Conservation (phyloP, 352 stramenopile genomes). For the Phytophthora fragariaefolia region DNA sequence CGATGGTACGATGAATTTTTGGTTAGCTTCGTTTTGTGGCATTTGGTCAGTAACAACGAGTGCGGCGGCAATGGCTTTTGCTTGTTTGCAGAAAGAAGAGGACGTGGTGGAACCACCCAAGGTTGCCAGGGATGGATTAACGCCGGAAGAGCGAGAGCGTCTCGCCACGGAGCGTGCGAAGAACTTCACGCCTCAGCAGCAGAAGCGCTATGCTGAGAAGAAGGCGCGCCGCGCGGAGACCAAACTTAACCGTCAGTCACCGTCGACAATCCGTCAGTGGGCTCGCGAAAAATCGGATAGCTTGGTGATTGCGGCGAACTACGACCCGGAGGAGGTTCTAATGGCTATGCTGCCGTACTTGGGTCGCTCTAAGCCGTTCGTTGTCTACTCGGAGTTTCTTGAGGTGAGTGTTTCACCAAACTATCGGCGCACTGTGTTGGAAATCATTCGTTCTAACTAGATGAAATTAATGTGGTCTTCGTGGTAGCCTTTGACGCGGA, state of each 20-base stretch:
- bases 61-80: too few species aligned
- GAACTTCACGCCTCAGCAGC: slow-evolving; percentile 81
- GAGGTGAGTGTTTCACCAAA: slow-evolving; percentile 42
- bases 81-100: slow-evolving; percentile 46
- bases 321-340: slow-evolving; percentile 89
- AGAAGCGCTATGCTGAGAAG: slow-evolving; percentile 80
- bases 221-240: slow-evolving; percentile 68
- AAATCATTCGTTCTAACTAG: too few species aligned
- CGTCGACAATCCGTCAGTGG: slow-evolving; percentile 73
- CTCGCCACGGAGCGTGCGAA: slow-evolving; percentile 84
- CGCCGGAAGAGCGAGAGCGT: slow-evolving; percentile 62
- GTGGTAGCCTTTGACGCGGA: slow-evolving; percentile 87
- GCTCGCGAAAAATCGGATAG: slow-evolving; percentile 76
- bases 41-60: too few species aligned
- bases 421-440: too few species aligned
- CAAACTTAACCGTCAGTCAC: slow-evolving; percentile 83
- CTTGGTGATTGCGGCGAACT: slow-evolving; percentile 92
- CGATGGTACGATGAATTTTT: slow-evolving; percentile 35
- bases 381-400: slow-evolving; percentile 96
- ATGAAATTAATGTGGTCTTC: neutral
- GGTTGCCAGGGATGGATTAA: slow-evolving; percentile 61
- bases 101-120: slow-evolving; percentile 53
- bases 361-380: slow-evolving; percentile 92
- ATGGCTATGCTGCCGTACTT: slow-evolving; percentile 92
- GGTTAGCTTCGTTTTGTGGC: too few species aligned